phyloP scores from a whole-genome alignment of 2,329 filamentous ascomycete species.

The Neopestalotiopsis sp. region DNA sequence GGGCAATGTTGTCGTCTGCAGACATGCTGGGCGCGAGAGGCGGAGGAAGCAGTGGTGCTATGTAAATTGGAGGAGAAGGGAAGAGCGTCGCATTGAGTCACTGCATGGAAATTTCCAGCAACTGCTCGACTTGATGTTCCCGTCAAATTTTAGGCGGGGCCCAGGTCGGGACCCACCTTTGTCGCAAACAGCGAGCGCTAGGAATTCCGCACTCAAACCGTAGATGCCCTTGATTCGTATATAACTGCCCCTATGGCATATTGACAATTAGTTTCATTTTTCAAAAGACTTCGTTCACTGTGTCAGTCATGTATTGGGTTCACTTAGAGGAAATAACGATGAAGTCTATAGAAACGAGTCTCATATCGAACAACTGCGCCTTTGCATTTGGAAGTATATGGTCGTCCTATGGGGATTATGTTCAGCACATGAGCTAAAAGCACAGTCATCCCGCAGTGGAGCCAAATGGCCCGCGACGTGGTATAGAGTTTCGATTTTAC shows the following conservation, averaged over 20 bases:
- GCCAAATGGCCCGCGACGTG: not conserved
- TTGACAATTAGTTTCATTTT: too few relatives aligned
- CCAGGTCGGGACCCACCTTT: not conserved
- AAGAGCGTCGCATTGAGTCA: not conserved
- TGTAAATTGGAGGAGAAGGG: not conserved
- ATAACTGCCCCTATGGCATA: too few relatives aligned
- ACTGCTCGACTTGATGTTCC: not conserved
- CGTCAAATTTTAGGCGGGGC: not conserved
- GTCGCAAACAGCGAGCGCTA: not conserved
- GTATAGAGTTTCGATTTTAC: not conserved
- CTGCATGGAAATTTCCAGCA: not conserved
- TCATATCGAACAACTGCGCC: too few relatives aligned
- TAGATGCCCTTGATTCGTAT: too few relatives aligned
- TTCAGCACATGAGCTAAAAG: not conserved
- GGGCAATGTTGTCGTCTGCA: constrained; percentile 59
- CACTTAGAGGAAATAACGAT: too few relatives aligned
- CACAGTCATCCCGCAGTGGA: not conserved
- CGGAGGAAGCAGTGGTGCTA: not conserved
- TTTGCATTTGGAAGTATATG: too few relatives aligned
- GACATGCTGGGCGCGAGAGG: constrained; percentile 38
- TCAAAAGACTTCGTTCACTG: too few relatives aligned
- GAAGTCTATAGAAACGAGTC: too few relatives aligned
- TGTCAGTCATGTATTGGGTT: too few relatives aligned
- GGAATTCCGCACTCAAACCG: too few relatives aligned
- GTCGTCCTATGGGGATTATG: too few relatives aligned